Conservation (phyloP, 805 yeast genomes). For the Pichia rugopelliculosa region DNA sequence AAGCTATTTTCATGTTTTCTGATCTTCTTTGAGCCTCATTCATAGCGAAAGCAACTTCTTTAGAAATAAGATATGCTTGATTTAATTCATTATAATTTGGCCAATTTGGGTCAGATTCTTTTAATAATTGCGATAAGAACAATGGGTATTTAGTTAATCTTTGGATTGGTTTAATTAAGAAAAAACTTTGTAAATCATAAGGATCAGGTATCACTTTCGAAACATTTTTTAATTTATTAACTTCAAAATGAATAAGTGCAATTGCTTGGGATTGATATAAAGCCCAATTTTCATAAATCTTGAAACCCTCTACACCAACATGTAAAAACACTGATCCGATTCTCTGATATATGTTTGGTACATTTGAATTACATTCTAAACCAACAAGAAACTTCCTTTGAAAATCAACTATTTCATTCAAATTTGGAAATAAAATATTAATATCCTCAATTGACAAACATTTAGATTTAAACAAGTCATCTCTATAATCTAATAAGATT, state of each 20-base stretch:
- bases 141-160: slow-evolving; percentile 93
- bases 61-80: slow-evolving; percentile 64
- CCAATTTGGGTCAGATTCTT: slow-evolving; percentile 47
- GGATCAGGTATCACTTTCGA: slow-evolving; percentile 68
- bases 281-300: slow-evolving; percentile 90
- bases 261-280: slow-evolving; percentile 83
- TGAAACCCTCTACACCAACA: slow-evolving; percentile 72
- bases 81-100: slow-evolving; percentile 59
- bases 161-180: slow-evolving; percentile 90
- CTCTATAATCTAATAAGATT: slow-evolving; percentile 56
- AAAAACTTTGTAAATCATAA: slow-evolving; percentile 83
- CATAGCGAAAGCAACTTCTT: slow-evolving; percentile 77
- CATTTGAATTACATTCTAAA: slow-evolving; percentile 75
- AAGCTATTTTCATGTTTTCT: slow-evolving; percentile 70
- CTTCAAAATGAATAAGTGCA: slow-evolving; percentile 65
- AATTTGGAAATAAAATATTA: slow-evolving; percentile 76
- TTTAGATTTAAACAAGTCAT: slow-evolving; percentile 59
- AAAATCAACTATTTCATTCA: slow-evolving; percentile 78
- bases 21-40: slow-evolving; percentile 92
- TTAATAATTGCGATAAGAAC: slow-evolving; percentile 66
- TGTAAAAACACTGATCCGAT: slow-evolving; percentile 85
- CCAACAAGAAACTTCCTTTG: slow-evolving; percentile 87
- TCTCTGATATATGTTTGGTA: slow-evolving; percentile 69
- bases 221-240: slow-evolving; percentile 45
- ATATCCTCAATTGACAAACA: slow-evolving; percentile 71